These are phyloP conservation scores for Clarireedia paspali DNA, from an alignment of 2,329 filamentous ascomycete genomes.

Conservation along the genomic window DNA sequence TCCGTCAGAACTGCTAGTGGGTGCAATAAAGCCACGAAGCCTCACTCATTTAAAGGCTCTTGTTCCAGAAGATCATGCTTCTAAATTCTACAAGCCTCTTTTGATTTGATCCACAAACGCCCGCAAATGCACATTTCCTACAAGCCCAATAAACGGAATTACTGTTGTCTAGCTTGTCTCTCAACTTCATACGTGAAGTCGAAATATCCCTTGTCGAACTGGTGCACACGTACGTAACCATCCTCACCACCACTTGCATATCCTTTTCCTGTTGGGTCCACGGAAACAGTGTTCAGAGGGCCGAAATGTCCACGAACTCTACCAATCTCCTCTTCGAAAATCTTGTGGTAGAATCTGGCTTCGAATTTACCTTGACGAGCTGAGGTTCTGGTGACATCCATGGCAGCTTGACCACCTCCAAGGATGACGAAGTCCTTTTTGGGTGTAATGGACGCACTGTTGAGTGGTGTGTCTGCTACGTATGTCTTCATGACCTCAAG, in stretches of 20 bases:
- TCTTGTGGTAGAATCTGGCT: slow-evolving; percentile 98
- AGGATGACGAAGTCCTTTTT: slow-evolving; percentile 98
- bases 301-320: slow-evolving; percentile 96
- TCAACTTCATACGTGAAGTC: slow-evolving; percentile 99
- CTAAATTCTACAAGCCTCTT: slow-evolving; percentile 7
- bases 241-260: slow-evolving; percentile 97
- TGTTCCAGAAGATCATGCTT: neutral
- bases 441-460: slow-evolving; percentile 86
- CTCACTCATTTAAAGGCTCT: neutral
- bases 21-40: neutral
- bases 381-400: slow-evolving; percentile 90
- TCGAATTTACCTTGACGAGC: slow-evolving; percentile 98
- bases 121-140: slow-evolving; percentile 23
- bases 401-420: slow-evolving; percentile 94
- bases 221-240: slow-evolving; percentile 95
- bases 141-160: slow-evolving; percentile 19
- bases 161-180: slow-evolving; percentile 51
- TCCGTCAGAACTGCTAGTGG: neutral
- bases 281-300: slow-evolving; percentile 78
- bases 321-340: slow-evolving; percentile 98
- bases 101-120: slow-evolving; percentile 21
- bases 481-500: slow-evolving; percentile 93
- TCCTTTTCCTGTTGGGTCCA: slow-evolving; percentile 81
- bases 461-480: slow-evolving; percentile 84
- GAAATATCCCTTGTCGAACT: slow-evolving; percentile 98